Percentiles rank a stretch among this genome's conserved stretches.
These are phyloP conservation scores for Pulveroboletus sp. DNA, from an alignment of 768 basidiomycete genomes.

Conservation along the genomic window DNA sequence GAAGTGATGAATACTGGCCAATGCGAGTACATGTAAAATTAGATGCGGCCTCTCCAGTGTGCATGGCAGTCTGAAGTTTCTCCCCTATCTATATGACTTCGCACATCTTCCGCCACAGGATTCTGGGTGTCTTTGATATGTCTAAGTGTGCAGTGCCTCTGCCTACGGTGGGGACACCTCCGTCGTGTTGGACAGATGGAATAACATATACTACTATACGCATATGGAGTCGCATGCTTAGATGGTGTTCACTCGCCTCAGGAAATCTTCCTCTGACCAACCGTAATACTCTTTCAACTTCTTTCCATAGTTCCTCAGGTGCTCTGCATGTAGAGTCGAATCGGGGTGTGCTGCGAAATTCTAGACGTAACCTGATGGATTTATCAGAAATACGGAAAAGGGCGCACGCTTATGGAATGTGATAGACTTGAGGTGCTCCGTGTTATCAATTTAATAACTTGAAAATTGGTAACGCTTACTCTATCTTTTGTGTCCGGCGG, in stretches of 20 bases:
- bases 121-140: too few relatives aligned
- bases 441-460: constrained; percentile 2
- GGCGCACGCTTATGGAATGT: constrained; percentile 68
- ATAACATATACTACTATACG: not conserved
- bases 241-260: constrained; percentile 10
- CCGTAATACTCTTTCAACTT: constrained; percentile 61
- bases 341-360: constrained; percentile 63
- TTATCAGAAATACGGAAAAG: not conserved
- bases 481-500: constrained; percentile 53
- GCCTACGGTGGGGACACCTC: not conserved
- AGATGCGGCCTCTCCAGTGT: not conserved
- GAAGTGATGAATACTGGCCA: constrained; percentile 15
- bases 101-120: not conserved
- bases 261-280: constrained; percentile 50
- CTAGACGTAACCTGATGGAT: not conserved
- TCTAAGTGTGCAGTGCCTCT: too few relatives aligned
- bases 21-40: constrained; percentile 13
- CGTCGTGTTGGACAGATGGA: not conserved
- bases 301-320: constrained; percentile 51
- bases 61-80: not conserved
- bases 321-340: constrained; percentile 49
- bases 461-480: constrained; percentile 28
- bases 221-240: constrained; percentile 2
- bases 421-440: constrained; percentile 45
- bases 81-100: not conserved